Base-by-base conservation (phyloP, 495 filamentous ascomycete genomes). In the Neurospora sp. region DNA sequence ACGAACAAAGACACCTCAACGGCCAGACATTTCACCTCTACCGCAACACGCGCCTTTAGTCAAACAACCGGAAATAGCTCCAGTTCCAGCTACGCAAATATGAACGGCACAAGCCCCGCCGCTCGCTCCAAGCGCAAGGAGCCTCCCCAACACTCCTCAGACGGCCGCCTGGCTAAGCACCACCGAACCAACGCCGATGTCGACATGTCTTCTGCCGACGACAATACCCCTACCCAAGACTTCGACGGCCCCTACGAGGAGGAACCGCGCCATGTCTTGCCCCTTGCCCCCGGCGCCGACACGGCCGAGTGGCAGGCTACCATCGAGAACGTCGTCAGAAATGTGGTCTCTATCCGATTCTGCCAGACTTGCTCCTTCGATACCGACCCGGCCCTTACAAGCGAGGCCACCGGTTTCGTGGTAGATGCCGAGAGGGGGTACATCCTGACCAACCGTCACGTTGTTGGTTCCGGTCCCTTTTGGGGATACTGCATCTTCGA, bases 331-430 rank as follows among this genome's bases (percentile, higher is more conserved):
- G 96, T 98, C 3, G 94, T 99, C 31, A 87, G 89, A 74, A 96
- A 92, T 70, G 96, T 98, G 2, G 96, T 99, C 39, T 97, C 94
- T 14, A 98, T 99, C 80, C 93, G 97, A 74, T 99, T 99, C 85
- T 98, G 95, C 80, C 95, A 98, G 84, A 98, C 96, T 1, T 97
- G 93, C 82, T 94, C 96, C 5, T 99, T 99, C 79, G 96, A 99
- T 79, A 98, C 96, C 18, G 96, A 98, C 75, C 83, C 93, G 18
- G 97, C 96, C 3, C 88, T 96, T 78, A 92, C 94, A 18, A 96
- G 92, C 78, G 96, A 99, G 81, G 96, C 96, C 42, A 98, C 96
- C 1, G 96, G 96, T 4, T 99, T 98, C 80, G 94, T 99, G 31
- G 96, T 99, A 18, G 96, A 99, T 86, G 93, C 96, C 35, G 91